These are phyloP conservation scores for Eimeria praecox DNA, from an alignment of 169 alveolate genomes.

Conservation along the genomic window DNA sequence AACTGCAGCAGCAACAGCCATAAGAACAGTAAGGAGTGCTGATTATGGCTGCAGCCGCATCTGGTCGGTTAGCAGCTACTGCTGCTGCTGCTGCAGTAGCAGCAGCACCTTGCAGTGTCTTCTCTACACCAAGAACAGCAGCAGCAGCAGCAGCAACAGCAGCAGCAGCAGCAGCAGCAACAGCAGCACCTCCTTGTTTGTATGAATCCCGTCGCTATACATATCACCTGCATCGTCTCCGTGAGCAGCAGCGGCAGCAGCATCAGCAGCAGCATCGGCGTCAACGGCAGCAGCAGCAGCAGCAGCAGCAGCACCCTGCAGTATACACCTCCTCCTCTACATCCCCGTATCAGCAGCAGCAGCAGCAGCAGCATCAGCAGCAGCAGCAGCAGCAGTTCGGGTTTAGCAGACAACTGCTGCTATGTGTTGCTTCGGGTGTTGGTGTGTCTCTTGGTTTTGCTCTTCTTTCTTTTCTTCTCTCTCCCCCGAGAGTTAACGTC, in stretches of 20 bases:
- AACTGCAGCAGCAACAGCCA: not conserved
- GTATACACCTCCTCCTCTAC: not conserved
- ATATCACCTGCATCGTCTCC: not conserved
- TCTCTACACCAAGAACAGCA: not conserved
- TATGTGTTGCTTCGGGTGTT: not conserved
- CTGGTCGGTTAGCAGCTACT: not conserved
- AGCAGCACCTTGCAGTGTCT: not conserved
- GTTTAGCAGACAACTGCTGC: not conserved
- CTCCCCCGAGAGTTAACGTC: no score
- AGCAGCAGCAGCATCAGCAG: constrained; percentile 1
- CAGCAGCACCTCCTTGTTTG: not conserved
- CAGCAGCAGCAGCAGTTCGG: constrained; percentile 16
- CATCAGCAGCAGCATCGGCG: constrained; percentile 35
- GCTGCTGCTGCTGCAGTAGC: not conserved
- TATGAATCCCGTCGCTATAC: not conserved
- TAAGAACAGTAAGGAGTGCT: not conserved
- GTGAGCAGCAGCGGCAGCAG: constrained; percentile 25
- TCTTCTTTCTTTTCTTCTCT: no score
- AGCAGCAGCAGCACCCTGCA: not conserved
- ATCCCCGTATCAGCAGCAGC: not conserved
- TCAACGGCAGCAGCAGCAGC: constrained; percentile 17
- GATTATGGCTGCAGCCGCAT: not conserved
- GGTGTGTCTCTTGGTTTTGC: constrained; percentile 15
- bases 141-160: constrained; percentile 5
- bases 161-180: not conserved